Conservation (phyloP, 805 yeast species). For the Teunomyces tritomae region DNA sequence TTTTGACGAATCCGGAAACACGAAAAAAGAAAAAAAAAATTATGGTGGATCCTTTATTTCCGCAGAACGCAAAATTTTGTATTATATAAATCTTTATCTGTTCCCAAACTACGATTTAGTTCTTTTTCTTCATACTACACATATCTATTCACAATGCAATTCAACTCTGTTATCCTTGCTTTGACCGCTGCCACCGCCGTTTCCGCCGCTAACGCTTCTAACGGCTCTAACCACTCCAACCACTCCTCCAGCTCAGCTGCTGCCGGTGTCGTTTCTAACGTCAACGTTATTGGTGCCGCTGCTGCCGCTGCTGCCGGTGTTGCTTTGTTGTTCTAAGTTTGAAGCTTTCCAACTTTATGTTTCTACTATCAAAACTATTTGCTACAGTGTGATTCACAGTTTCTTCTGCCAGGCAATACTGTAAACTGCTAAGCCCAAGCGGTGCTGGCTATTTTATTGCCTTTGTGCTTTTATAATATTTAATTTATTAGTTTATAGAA, state of each 20-base stretch:
- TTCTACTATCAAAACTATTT: neutral
- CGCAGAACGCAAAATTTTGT: slow-evolving; percentile 1
- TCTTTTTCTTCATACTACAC: neutral
- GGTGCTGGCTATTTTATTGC: neutral
- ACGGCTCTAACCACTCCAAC: slow-evolving; percentile 14
- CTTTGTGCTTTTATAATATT: slow-evolving; percentile 1
- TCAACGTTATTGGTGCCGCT: slow-evolving; percentile 26
- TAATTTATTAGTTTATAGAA: slow-evolving; percentile 3
- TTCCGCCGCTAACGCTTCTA: slow-evolving; percentile 17
- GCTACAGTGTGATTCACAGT: slow-evolving; percentile 1
- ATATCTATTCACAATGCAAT: slow-evolving; percentile 20
- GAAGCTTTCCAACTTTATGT: neutral
- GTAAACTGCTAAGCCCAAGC: neutral
- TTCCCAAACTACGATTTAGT: neutral
- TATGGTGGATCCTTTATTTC: neutral
- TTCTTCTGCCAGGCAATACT: neutral
- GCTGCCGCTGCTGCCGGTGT: slow-evolving; percentile 30
- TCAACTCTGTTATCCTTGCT: slow-evolving; percentile 25
- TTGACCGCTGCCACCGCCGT: slow-evolving; percentile 30
- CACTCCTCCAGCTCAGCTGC: slow-evolving; percentile 15
- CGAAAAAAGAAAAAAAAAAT: neutral
- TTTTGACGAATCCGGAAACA: slow-evolving; percentile 1
- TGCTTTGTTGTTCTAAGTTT: slow-evolving; percentile 28
- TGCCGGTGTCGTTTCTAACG: slow-evolving; percentile 23
- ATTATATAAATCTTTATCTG: slow-evolving; percentile 2